Conservation (phyloP, 331 rosid species). For the Malus hybrid region DNA sequence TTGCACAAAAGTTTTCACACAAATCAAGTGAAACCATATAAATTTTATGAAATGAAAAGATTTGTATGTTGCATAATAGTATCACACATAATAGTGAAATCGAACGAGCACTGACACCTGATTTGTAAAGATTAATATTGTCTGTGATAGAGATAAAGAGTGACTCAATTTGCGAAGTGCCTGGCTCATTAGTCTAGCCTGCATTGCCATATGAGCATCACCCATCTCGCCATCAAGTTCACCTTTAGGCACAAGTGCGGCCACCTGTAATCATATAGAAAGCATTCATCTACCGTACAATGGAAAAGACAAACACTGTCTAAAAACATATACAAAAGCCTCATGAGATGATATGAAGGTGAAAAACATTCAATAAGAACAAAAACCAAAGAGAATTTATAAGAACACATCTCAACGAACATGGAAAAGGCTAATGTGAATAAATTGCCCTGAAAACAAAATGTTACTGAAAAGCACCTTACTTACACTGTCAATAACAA, state of each 20-base stretch:
- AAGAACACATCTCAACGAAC: background rate
- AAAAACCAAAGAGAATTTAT: background rate
- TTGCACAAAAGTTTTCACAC: background rate
- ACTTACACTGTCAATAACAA: constrained; percentile 95
- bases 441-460: background rate
- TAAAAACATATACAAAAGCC: background rate
- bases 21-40: too few species aligned
- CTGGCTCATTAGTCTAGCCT: constrained; percentile 96
- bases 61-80: background rate
- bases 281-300: background rate
- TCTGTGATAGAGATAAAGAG: constrained; percentile 70
- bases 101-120: constrained; percentile 36
- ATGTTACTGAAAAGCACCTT: constrained; percentile 9
- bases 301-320: background rate
- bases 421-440: background rate
- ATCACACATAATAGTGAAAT: constrained; percentile 5
- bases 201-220: constrained; percentile 95
- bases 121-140: constrained; percentile 69
- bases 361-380: background rate
- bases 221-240: constrained; percentile 97
- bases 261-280: constrained; percentile 44
- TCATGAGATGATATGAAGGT: background rate
- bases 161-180: constrained; percentile 89
- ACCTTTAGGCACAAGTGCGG: constrained; percentile 92
- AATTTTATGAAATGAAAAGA: background rate